Conservation (phyloP, 208 protist species). For the Wallacemonas sp. region DNA sequence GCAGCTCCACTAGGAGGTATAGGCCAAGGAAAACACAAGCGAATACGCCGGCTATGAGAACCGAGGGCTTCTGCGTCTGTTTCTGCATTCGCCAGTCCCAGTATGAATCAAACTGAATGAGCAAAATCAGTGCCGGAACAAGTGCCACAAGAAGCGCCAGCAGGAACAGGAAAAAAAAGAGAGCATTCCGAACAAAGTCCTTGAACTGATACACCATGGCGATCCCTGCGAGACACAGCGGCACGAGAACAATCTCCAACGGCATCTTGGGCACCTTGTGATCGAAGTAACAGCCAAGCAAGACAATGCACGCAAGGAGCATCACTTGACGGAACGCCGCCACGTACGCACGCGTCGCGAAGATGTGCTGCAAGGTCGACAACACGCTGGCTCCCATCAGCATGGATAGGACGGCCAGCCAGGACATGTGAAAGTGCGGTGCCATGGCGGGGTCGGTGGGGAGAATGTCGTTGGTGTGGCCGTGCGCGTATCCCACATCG, state of each 20-base stretch:
- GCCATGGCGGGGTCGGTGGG: background rate
- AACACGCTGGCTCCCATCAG: background rate
- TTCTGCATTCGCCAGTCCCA: constrained; percentile 8
- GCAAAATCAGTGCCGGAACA: background rate
- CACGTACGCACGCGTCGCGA: background rate
- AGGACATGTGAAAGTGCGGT: constrained; percentile 5
- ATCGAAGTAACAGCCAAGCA: constrained; percentile 7
- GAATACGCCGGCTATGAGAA: no score
- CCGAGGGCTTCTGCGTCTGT: no score
- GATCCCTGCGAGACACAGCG: background rate
- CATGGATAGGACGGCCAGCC: constrained; percentile 4
- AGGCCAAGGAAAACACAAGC: no score
- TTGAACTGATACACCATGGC: background rate
- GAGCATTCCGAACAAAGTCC: no score
- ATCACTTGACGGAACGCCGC: background rate
- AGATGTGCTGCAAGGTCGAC: background rate
- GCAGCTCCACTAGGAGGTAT: no score
- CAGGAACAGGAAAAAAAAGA: no score
- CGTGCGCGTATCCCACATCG: constrained; percentile 8
- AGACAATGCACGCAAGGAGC: background rate
- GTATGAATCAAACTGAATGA: background rate
- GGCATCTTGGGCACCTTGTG: background rate
- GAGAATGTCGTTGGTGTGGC: background rate
- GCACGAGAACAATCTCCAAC: background rate
- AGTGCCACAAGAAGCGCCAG: background rate